A percentile compares a stretch with the other conserved stretches of the same genome.
phyloP scores from a whole-genome alignment of 768 basidiomycete genomes.

The Xerocomus brunneocitrinus region DNA sequence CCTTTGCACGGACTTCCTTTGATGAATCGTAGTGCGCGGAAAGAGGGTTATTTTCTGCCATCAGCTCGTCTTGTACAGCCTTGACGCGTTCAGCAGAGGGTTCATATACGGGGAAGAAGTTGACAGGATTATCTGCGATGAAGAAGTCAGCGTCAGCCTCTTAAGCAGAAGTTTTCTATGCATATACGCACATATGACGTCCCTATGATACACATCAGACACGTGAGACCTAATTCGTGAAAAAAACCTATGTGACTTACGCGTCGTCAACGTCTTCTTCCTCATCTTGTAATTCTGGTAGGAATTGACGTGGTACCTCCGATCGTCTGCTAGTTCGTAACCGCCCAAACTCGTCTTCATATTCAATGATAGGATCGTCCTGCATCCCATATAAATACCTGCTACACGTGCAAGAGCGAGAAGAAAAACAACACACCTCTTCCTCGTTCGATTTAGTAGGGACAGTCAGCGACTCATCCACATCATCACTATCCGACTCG shows the following conservation, averaged over 20 bases:
- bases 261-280: slow-evolving; percentile 46
- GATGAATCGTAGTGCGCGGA: slow-evolving; percentile 78
- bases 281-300: slow-evolving; percentile 42
- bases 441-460: slow-evolving; percentile 40
- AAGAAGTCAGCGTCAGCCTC: slow-evolving; percentile 1
- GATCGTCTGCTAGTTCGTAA: slow-evolving; percentile 62
- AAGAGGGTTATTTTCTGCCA: slow-evolving; percentile 67
- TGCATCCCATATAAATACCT: slow-evolving; percentile 22
- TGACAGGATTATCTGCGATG: slow-evolving; percentile 66
- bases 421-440: slow-evolving; percentile 30
- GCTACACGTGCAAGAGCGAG: too few species aligned
- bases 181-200: slow-evolving; percentile 49
- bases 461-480: slow-evolving; percentile 70
- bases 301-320: slow-evolving; percentile 68
- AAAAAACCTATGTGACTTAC: slow-evolving; percentile 32
- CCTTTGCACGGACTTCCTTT: slow-evolving; percentile 79
- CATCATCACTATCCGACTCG: slow-evolving; percentile 70
- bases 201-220: slow-evolving; percentile 35
- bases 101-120: slow-evolving; percentile 85
- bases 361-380: slow-evolving; percentile 80
- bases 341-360: slow-evolving; percentile 87
- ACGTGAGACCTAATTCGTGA: slow-evolving; percentile 1
- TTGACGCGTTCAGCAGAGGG: slow-evolving; percentile 77
- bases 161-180: background rate
- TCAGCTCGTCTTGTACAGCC: slow-evolving; percentile 63